Evolutionary conservation across 176 grass and related monocot genomes (phyloP).

Genomic region (Coix lacrymajobi): DNA sequence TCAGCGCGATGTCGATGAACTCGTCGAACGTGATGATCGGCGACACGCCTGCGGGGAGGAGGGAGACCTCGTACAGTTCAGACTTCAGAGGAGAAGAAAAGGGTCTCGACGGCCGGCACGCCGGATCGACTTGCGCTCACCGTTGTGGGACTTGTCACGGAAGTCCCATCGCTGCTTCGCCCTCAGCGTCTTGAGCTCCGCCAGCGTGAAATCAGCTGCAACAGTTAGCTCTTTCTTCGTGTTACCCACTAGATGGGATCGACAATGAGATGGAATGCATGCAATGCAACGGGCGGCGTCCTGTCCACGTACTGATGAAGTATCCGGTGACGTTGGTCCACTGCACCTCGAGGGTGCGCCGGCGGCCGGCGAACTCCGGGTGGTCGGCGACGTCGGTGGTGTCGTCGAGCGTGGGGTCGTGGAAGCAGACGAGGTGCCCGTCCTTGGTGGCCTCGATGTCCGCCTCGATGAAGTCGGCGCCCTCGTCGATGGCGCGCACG

Average conservation of each 20-base stretch:
- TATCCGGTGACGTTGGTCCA: slow-evolving; percentile 41
- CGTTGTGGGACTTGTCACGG: slow-evolving; percentile 40
- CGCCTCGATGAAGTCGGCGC: slow-evolving; percentile 55
- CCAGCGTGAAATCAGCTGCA: slow-evolving; percentile 46
- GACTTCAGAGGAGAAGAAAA: no score
- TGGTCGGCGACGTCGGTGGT: slow-evolving; percentile 36
- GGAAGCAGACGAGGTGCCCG: slow-evolving; percentile 54
- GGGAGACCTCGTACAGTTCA: no score
- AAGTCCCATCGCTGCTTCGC: slow-evolving; percentile 41
- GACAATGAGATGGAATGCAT: neutral
- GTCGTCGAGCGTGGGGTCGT: slow-evolving; percentile 50
- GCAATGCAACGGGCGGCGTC: neutral
- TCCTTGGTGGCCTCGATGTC: slow-evolving; percentile 47
- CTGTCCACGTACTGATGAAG: slow-evolving; percentile 29
- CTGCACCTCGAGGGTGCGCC: slow-evolving; percentile 45
- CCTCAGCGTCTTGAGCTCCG: slow-evolving; percentile 47
- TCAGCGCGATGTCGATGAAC: slow-evolving; percentile 47
- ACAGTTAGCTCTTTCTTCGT: neutral
- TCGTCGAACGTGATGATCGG: slow-evolving; percentile 60
- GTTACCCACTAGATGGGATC: neutral
- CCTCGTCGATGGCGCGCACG: slow-evolving; percentile 48
- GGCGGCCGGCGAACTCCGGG: slow-evolving; percentile 35
- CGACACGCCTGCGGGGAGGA: slow-evolving; percentile 17
- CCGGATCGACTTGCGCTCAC: slow-evolving; percentile 4
- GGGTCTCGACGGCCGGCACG: neutral